Conservation (phyloP, 768 basidiomycete genomes). For the Coprinopsis strossmayeri region DNA sequence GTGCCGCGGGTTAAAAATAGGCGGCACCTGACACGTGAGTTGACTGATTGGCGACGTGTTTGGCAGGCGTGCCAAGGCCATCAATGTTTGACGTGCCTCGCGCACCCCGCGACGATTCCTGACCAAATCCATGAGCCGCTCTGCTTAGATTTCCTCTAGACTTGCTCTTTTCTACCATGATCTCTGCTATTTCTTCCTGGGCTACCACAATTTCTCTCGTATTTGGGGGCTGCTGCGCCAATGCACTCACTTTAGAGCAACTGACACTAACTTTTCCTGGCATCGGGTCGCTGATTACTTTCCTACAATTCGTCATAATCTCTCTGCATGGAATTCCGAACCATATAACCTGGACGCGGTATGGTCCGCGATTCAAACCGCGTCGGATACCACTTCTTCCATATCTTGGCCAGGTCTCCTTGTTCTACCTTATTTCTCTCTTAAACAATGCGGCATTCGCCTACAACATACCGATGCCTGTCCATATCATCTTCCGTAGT, state of each 20-base stretch:
- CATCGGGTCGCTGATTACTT: slow-evolving; percentile 81
- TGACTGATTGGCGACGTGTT: neutral
- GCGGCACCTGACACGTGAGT: neutral
- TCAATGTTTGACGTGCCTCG: neutral
- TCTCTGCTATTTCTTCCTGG: slow-evolving; percentile 34
- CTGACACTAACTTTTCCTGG: slow-evolving; percentile 61
- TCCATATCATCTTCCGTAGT: slow-evolving; percentile 92
- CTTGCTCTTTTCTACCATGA: slow-evolving; percentile 1
- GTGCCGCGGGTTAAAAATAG: neutral
- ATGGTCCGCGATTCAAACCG: slow-evolving; percentile 50
- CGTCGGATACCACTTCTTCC: slow-evolving; percentile 64
- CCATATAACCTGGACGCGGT: slow-evolving; percentile 46
- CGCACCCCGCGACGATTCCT: no score
- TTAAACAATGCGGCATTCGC: slow-evolving; percentile 92
- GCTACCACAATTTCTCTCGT: slow-evolving; percentile 60
- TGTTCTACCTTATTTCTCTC: slow-evolving; percentile 75
- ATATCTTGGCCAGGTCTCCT: slow-evolving; percentile 73
- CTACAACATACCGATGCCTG: slow-evolving; percentile 80
- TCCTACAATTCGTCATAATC: slow-evolving; percentile 78
- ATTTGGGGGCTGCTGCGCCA: slow-evolving; percentile 92
- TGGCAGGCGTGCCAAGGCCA: neutral
- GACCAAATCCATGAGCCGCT: no score
- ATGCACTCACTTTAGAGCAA: slow-evolving; percentile 73
- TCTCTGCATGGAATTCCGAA: slow-evolving; percentile 66
- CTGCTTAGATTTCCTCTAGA: neutral